Evolutionary conservation across 352 stramenopile species (phyloP).

Genomic region (Saprolegnia parasitica): DNA sequence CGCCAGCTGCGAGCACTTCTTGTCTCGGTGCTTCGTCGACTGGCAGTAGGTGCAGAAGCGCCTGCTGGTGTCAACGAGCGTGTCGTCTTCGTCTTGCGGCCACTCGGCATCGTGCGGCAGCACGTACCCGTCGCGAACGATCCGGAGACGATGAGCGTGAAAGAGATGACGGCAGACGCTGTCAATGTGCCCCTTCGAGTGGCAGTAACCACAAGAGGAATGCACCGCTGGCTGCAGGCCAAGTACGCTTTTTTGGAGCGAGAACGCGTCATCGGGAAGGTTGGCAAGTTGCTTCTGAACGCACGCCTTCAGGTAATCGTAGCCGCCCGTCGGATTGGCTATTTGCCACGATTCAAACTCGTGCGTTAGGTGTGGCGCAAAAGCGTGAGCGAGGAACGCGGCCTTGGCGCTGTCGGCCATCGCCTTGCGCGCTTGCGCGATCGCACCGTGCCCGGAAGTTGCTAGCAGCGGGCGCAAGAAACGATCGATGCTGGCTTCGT

Average conservation of each 20-base stretch:
- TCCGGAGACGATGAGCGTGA: not conserved
- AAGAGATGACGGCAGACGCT: not conserved
- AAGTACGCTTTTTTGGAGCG: not conserved
- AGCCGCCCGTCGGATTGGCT: not conserved
- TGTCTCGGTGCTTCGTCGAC: not conserved
- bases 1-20: not conserved
- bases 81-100: not conserved
- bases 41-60: constrained; percentile 15
- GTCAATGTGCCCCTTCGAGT: constrained; percentile 1
- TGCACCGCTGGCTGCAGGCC: not conserved
- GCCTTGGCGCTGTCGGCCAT: constrained; percentile 1
- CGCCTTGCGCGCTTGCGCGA: not conserved
- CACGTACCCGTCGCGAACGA: not conserved
- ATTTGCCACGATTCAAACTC: not conserved
- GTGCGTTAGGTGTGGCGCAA: not conserved
- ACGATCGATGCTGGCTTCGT: not conserved
- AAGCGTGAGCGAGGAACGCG: not conserved
- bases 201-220: not conserved
- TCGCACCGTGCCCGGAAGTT: not conserved
- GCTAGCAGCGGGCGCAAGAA: not conserved
- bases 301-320: not conserved
- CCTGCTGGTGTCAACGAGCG: not conserved
- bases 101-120: not conserved
- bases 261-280: not conserved
- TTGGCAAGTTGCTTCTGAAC: constrained; percentile 1